Evolutionary conservation across 1,284 basidiomycete species (phyloP).

Genomic region (Irpex sp.): DNA sequence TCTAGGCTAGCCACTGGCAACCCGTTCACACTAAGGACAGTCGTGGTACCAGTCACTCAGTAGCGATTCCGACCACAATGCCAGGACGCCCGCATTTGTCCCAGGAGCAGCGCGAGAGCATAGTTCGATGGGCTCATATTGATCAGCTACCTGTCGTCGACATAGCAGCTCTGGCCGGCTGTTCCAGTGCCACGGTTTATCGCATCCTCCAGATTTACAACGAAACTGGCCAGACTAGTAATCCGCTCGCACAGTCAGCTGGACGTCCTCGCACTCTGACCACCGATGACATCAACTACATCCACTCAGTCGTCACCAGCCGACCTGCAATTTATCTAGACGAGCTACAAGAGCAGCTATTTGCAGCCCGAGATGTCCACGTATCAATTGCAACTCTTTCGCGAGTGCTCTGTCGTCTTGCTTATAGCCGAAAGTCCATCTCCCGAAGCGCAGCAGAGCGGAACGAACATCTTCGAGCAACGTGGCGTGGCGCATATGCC

Average conservation of each 20-base stretch:
- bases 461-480: constrained; percentile 32
- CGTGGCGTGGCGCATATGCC: constrained; percentile 33
- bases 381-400: constrained; percentile 22
- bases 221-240: not conserved
- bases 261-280: constrained; percentile 14
- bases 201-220: not conserved
- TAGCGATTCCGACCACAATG: not conserved
- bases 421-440: constrained; percentile 29
- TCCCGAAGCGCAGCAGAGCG: constrained; percentile 31
- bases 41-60: too few species aligned
- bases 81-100: not conserved
- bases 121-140: not conserved
- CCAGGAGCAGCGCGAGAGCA: not conserved
- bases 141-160: not conserved
- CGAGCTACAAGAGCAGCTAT: constrained; percentile 17
- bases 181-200: not conserved
- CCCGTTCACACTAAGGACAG: not conserved
- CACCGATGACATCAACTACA: constrained; percentile 23
- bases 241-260: not conserved
- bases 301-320: constrained; percentile 23
- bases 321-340: constrained; percentile 23
- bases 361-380: constrained; percentile 5
- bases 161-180: not conserved
- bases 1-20: not conserved
- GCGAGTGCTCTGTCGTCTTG: constrained; percentile 11